Evolutionary conservation across 345 rosid genomes (phyloP).

Genomic region (Punica granatum): DNA sequence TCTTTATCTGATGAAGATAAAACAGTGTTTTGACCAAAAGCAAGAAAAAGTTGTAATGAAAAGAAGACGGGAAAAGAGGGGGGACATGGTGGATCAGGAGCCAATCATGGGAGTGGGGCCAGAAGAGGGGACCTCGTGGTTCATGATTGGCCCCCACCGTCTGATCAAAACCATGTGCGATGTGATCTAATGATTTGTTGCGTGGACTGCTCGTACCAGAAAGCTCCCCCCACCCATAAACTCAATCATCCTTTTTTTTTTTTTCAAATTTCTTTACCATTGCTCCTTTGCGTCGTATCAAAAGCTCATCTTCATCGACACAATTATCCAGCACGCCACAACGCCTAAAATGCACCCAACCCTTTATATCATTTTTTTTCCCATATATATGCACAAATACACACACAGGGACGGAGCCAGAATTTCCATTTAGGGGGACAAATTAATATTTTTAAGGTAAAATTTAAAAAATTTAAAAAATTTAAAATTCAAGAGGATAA

Average conservation of each 20-base stretch:
- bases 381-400: no score
- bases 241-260: neutral
- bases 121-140: slow-evolving; percentile 3
- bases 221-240: neutral
- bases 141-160: slow-evolving; percentile 19
- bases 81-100: slow-evolving; percentile 12
- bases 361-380: no score
- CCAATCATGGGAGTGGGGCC: slow-evolving; percentile 19
- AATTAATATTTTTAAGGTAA: no score
- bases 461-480: no score
- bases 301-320: neutral
- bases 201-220: slow-evolving; percentile 18
- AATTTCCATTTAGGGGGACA: no score
- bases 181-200: slow-evolving; percentile 23
- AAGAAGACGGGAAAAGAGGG: no score
- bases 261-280: neutral
- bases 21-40: neutral
- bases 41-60: neutral
- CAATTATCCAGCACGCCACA: neutral
- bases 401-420: no score
- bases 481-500: no score
- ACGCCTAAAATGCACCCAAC: neutral
- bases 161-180: slow-evolving; percentile 17
- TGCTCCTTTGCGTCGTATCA: neutral
- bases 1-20: neutral